Evolutionary conservation across 1,284 basidiomycete species (phyloP), one percentile per base, ranked within the genome.

Genomic region (Moesziomyces parantarcticus): DNA sequence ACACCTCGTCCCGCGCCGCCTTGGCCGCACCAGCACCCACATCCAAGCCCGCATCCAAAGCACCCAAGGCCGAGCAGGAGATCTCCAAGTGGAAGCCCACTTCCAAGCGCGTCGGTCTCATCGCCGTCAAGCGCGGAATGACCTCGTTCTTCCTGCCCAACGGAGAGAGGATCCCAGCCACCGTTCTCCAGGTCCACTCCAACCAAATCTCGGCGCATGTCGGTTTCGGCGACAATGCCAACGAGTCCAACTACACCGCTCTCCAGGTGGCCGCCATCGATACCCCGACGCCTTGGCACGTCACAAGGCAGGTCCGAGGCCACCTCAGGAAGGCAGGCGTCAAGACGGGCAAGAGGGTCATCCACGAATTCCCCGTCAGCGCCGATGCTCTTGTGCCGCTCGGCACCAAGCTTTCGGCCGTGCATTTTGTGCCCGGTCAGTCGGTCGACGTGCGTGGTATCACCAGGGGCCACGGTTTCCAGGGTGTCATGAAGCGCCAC

Each of bases 341-440:
- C 26, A 80, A 87, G n/a, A 50, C 21, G 1, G 90, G 92, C 14
- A 99, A 99, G 85, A 90, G 90, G 70, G 89, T 92, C 60, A 89
- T 97, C 46, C 91, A 89, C 80, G 95, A 98, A 86, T 99, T 98
- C 84, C 88, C 90, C 45, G 90, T 98, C 3, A 91, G 93, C 6
- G 86, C 90, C 7, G 93, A 98, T 83, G 96, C 94, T 0, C 89
- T 96, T 81, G 86, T 98, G 45, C 92, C 92, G 10, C 88, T 97
- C 42, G 95, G 96, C 25, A 95, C 95, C 0, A 90, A 89, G 18
- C 84, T 99, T 26, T 94, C 92, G 52, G 94, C 94, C 0, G 88
- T 92, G 43, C 97, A 99, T 85, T 99, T 97, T 82, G 96, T 99
- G 16, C 97, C 97, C 0, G 97, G 97, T 0, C 97, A 99, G 84